Base-by-base conservation (phyloP, 2,329 filamentous ascomycete species). In the Neonectria neomacrospora region DNA sequence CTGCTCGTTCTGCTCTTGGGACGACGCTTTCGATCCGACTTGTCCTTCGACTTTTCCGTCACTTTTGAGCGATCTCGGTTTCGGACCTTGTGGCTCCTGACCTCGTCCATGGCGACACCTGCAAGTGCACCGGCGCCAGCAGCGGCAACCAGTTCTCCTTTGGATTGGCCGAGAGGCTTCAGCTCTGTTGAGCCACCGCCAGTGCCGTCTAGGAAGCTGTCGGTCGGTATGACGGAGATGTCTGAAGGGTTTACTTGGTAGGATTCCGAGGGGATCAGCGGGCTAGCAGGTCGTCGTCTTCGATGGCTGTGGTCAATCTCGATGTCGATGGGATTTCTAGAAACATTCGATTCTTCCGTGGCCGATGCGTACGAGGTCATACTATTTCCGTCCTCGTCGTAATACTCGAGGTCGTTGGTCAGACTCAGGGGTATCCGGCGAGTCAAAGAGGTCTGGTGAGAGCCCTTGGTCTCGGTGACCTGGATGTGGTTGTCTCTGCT, bases 251-350 rank as follows among this genome's bases (percentile, higher is more conserved):
- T 88, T 12, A 87, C 84, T 34, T 88, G 81, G 75, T 91, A 94
- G 56, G 78, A 88, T 75, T 80, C 86, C 73, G 79, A 90, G 72
- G 83, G 88, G 65, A 87, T 90, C 74, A 86, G 86, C 77, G 80
- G 95, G 67, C 85, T 97, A 79, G 86, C 91, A 83, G 82, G 85
- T 65, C 85, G 85, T 77, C 85, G 89, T 75, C 85, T 82, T 67
- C 83, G 81, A 60, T 79, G 80, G 67, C 84, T 81, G 53, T 87
- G 85, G 72, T 94, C 86, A 66, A 98, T 92, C 77, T 97, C 95
- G 64, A 97, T 92, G 76, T 97, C 94, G 67, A 97, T 90, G 37
- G 94, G 94, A 56, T 91, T 90, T 57, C 86, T 83, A 32, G 87
- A 89, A 61, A 94, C 85, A 77, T 91, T 94, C 67, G 92, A 95